Percentiles rank a stretch among this genome's conserved stretches.
Evolutionary conservation across 2,329 filamentous ascomycete genomes (phyloP).

Genomic region (Zopfia rhizophila): DNA sequence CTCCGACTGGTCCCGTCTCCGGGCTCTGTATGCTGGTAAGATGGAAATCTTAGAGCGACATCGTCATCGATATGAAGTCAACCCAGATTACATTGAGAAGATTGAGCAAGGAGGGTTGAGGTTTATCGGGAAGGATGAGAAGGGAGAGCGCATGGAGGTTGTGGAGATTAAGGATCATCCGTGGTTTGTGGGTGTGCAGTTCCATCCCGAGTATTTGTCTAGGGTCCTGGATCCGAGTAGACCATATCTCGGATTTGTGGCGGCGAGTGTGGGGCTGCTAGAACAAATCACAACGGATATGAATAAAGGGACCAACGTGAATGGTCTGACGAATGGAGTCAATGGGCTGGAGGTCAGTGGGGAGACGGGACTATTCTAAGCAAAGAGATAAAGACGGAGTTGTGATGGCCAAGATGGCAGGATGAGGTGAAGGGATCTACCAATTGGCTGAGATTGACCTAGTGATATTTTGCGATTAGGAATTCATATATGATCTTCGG

Average conservation of each 20-base stretch:
- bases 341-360: constrained; percentile 30
- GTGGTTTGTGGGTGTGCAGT: constrained; percentile 87
- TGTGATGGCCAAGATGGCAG: too few species aligned
- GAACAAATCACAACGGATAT: constrained; percentile 54
- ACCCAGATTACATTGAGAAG: constrained; percentile 77
- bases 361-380: constrained; percentile 22
- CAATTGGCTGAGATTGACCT: too few species aligned
- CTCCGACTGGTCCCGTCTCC: constrained; percentile 81
- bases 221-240: constrained; percentile 78
- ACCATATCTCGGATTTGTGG: constrained; percentile 86
- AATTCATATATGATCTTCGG: too few species aligned
- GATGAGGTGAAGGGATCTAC: too few species aligned
- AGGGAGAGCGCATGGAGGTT: constrained; percentile 82
- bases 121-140: constrained; percentile 83
- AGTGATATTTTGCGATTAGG: too few species aligned
- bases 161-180: constrained; percentile 85
- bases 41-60: constrained; percentile 73
- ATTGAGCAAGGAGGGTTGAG: constrained; percentile 75
- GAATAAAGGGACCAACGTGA: constrained; percentile 23
- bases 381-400: too few species aligned
- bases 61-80: constrained; percentile 90
- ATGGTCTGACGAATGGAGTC: constrained; percentile 37
- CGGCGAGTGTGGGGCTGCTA: constrained; percentile 76
- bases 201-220: constrained; percentile 86
- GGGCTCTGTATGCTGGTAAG: constrained; percentile 74